Base-by-base conservation (phyloP, 371 early-diverging fungal genomes). In the Saksenaea oblongispora region DNA sequence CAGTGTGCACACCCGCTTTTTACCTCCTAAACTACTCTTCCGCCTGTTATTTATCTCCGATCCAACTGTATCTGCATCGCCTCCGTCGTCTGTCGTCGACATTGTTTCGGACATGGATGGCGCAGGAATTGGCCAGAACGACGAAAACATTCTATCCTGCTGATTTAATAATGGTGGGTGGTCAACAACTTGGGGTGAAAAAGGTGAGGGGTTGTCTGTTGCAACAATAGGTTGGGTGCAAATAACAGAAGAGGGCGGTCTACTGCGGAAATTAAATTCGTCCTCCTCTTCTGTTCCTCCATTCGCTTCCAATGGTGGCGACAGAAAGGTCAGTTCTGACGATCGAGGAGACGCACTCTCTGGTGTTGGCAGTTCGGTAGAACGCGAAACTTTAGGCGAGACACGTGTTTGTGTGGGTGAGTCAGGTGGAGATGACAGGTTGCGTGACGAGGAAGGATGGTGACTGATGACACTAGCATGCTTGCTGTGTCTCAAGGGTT, bases 241-340 rank as follows among this genome's bases (percentile, higher is more conserved):
- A 34, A 73, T 64, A 26, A 75, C 56, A 14, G 74, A 59, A 17
- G 80, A 80, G 34, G 77, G 76, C 1, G 80, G 78, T 69, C 79
- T 62, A 53, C 70, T 71, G 8, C 68, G 63, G 59, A 80, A 76
- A 51, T 76, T 67, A 28, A 80, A 78, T 9, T 77, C 79, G 7
- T 77, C 78, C 0, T 72, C 77, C 5, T 69, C 72, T 0, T 72
- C 70, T 0, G 65, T 69, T 15, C 70, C 67, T 28, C 31, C 31
- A 31, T 56, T 26, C 31, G 22, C 34, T 4, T 53, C 47, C 18
- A 56, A 55, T 34, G 59, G 9, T 44, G 54, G 22, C 51, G 22
- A 47, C n/a, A 47, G 11, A 47, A 5, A 56, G 17, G 13, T 15
- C 22, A 13, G 15, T 35, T n/a, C 27, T 13, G 8, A 8, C 17